These are phyloP conservation scores for Cutaneotrichosporon dermatis DNA, from an alignment of 1,284 basidiomycete species.

Conservation along the genomic window DNA sequence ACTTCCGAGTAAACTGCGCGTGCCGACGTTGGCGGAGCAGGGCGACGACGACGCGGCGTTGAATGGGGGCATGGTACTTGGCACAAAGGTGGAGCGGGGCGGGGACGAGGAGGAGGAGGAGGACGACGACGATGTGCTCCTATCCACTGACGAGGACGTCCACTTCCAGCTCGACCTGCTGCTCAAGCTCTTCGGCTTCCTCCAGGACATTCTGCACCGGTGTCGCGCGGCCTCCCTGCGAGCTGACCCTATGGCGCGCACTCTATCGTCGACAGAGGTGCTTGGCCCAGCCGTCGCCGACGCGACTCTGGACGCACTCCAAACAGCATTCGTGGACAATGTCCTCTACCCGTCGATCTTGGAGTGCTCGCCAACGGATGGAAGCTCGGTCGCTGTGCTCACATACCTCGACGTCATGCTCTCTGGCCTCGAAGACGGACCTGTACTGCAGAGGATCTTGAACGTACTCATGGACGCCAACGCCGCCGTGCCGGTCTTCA, in stretches of 20 bases:
- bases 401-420: slow-evolving; percentile 91
- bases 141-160: slow-evolving; percentile 71
- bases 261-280: slow-evolving; percentile 24
- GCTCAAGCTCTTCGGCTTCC: slow-evolving; percentile 82
- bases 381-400: slow-evolving; percentile 91
- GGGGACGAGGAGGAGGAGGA: slow-evolving; percentile 49
- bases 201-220: slow-evolving; percentile 68
- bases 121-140: slow-evolving; percentile 51
- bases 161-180: slow-evolving; percentile 78
- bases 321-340: slow-evolving; percentile 84
- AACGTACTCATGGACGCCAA: slow-evolving; percentile 34
- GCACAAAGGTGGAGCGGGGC: slow-evolving; percentile 16
- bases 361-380: slow-evolving; percentile 87
- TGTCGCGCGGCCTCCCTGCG: slow-evolving; percentile 26
- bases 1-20: slow-evolving; percentile 72
- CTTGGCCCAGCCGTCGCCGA: slow-evolving; percentile 74
- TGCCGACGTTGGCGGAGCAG: slow-evolving; percentile 54
- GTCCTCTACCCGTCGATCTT: slow-evolving; percentile 89
- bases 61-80: slow-evolving; percentile 53
- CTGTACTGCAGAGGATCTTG: slow-evolving; percentile 30
- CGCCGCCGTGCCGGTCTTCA: slow-evolving; percentile 15
- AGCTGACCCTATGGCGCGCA: slow-evolving; percentile 18
- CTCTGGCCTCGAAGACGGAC: slow-evolving; percentile 65
- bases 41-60: slow-evolving; percentile 52
- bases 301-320: slow-evolving; percentile 74